These are phyloP conservation scores for Tritrichomonas musculus DNA, from an alignment of 208 protist genomes.

Conservation along the genomic window DNA sequence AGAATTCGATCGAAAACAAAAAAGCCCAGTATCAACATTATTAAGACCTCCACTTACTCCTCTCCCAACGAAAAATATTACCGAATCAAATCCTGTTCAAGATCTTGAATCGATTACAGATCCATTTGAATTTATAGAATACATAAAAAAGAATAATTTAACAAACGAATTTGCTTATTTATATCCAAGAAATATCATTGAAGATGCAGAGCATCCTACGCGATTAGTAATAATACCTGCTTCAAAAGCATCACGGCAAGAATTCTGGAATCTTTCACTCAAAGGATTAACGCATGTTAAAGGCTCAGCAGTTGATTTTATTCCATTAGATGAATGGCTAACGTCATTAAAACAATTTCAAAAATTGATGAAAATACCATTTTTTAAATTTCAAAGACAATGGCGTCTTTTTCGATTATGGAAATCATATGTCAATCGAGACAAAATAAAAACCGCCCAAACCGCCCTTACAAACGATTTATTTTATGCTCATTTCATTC, in stretches of 20 bases:
- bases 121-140: slow-evolving; percentile 21
- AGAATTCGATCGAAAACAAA: too few relatives aligned
- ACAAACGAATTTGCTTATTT: neutral
- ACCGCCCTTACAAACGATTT: neutral
- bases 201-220: slow-evolving; percentile 23
- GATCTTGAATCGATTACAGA: neutral
- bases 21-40: neutral
- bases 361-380: neutral
- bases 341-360: neutral
- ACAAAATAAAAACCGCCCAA: neutral
- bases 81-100: neutral
- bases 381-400: slow-evolving; percentile 17
- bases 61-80: neutral
- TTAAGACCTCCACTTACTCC: neutral
- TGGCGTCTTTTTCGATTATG: neutral
- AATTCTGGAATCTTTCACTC: neutral
- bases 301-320: neutral
- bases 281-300: slow-evolving; percentile 14
- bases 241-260: neutral
- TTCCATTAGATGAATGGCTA: slow-evolving; percentile 20
- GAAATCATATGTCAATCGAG: neutral
- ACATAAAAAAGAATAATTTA: neutral
- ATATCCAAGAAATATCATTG: neutral
- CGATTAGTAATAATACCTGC: neutral
- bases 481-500: neutral